These are phyloP conservation scores for Mesotaenium endlicherianum DNA, from an alignment of 139 green algal genomes.

Conservation along the genomic window DNA sequence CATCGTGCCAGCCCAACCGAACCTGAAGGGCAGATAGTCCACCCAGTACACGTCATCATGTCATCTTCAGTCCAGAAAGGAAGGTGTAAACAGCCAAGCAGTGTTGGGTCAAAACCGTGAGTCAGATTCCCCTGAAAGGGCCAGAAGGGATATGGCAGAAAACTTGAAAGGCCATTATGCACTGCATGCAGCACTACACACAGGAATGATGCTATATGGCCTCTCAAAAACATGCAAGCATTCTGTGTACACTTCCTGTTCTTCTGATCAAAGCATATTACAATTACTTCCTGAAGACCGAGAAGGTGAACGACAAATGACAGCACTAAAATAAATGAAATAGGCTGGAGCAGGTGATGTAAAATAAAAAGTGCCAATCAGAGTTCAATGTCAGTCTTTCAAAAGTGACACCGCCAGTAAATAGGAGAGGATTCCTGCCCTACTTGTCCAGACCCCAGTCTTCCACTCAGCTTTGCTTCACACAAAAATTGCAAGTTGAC, in stretches of 20 bases:
- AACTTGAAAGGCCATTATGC: not conserved
- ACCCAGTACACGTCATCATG: not conserved
- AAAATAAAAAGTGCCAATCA: not conserved
- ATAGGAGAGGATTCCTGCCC: not conserved
- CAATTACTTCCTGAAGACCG: too few species aligned
- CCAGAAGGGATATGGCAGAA: not conserved
- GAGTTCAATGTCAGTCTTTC: not conserved
- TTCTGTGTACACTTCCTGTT: too few species aligned
- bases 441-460: not conserved
- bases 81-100: not conserved
- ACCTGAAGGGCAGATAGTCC: constrained; percentile 42
- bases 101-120: not conserved
- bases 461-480: not conserved
- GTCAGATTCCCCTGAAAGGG: not conserved
- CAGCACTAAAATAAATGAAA: too few species aligned
- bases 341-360: not conserved
- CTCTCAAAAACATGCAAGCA: too few species aligned
- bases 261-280: too few species aligned
- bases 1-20: constrained; percentile 72
- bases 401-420: not conserved
- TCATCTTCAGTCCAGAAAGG: not conserved
- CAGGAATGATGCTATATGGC: too few species aligned
- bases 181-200: not conserved
- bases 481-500: not conserved
- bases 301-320: too few species aligned